These are phyloP conservation scores for Nakaseomyces nivariensis DNA, from an alignment of 1,139 yeast species.

Conservation along the genomic window DNA sequence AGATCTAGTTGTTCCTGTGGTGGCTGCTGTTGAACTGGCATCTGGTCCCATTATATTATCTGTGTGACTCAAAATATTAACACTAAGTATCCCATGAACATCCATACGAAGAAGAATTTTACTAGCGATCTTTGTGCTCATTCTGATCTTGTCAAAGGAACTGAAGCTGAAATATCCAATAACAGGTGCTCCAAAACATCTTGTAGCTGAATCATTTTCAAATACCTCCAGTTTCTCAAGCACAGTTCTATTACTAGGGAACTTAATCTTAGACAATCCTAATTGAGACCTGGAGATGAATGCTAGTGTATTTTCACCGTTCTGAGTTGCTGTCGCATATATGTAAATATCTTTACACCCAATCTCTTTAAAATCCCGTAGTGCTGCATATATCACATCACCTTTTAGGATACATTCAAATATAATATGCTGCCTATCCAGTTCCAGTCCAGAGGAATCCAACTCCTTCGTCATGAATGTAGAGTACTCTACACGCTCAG, in stretches of 20 bases:
- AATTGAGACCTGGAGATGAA: constrained; percentile 55
- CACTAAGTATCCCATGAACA: constrained; percentile 37
- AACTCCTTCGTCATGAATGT: constrained; percentile 42
- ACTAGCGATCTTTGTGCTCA: constrained; percentile 46
- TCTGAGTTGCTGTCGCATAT: constrained; percentile 32
- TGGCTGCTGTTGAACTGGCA: constrained; percentile 14
- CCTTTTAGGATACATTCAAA: constrained; percentile 63
- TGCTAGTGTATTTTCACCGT: constrained; percentile 26
- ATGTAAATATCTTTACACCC: constrained; percentile 52
- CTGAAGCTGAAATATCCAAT: constrained; percentile 41
- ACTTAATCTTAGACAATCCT: constrained; percentile 57
- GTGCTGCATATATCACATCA: constrained; percentile 49
- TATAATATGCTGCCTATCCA: constrained; percentile 43
- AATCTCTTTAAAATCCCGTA: constrained; percentile 60
- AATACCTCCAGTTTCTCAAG: constrained; percentile 42
- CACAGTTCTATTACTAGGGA: constrained; percentile 55
- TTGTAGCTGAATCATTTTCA: constrained; percentile 18
- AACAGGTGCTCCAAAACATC: constrained; percentile 27
- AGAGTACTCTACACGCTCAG: constrained; percentile 61
- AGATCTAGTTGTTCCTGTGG: constrained; percentile 10
- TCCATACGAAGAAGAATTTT: constrained; percentile 56
- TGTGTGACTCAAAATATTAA: constrained; percentile 30
- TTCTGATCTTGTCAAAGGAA: constrained; percentile 43
- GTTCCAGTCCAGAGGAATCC: constrained; percentile 32
- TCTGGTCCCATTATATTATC: constrained; percentile 22